Evolutionary conservation across 768 basidiomycete genomes (phyloP).

Genomic region (Boletus reticulatus): DNA sequence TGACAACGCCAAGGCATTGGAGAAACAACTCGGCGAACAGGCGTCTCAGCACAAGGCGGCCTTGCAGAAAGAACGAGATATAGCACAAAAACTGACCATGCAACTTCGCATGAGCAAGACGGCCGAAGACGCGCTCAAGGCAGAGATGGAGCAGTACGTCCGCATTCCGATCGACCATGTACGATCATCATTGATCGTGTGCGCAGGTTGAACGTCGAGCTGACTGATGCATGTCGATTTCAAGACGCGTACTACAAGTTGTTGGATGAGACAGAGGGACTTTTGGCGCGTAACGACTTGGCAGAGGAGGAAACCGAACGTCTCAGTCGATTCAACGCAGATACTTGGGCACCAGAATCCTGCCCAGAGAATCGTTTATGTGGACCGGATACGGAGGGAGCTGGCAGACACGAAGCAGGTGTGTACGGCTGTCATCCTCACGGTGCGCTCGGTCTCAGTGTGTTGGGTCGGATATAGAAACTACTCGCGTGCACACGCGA

Average conservation of each 20-base stretch:
- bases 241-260: conserved; percentile 70
- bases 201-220: conserved; percentile 44
- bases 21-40: conserved; percentile 32
- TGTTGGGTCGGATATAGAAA: conserved; percentile 36
- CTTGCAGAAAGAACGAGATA: conserved; percentile 47
- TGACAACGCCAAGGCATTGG: conserved; percentile 24
- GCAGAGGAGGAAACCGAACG: conserved; percentile 76
- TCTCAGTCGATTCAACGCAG: conserved; percentile 81
- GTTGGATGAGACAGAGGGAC: conserved; percentile 57
- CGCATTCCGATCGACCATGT: not conserved
- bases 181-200: not conserved
- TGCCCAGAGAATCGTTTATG: conserved; percentile 81
- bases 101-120: conserved; percentile 55
- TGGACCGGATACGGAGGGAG: conserved; percentile 80
- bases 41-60: conserved; percentile 33
- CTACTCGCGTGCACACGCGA: conserved; percentile 46
- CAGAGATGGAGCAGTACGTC: conserved; percentile 68
- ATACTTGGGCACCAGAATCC: conserved; percentile 84
- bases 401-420: conserved; percentile 81
- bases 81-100: conserved; percentile 44
- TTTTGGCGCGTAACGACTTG: conserved; percentile 68
- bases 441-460: not conserved
- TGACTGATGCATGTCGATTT: conserved; percentile 61
- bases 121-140: conserved; percentile 65
- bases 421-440: conserved; percentile 23